Conservation (phyloP, 192 early-diverging fungal genomes). For the Lobulomyces angularis region DNA sequence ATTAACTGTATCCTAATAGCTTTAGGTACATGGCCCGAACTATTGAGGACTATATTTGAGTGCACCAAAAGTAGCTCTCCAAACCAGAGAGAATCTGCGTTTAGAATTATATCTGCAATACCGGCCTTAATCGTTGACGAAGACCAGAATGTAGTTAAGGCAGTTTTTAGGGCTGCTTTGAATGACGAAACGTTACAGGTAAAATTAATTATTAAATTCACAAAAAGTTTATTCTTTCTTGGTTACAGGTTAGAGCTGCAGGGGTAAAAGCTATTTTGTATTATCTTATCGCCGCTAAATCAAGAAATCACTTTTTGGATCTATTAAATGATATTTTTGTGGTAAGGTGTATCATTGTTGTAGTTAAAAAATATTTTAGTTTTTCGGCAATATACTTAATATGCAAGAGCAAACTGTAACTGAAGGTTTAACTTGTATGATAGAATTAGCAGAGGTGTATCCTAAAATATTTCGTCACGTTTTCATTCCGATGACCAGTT, state of each 20-base stretch:
- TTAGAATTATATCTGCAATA: slow-evolving; percentile 77
- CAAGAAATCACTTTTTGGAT: too few relatives aligned
- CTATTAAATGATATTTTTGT: neutral
- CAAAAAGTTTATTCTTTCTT: slow-evolving; percentile 1
- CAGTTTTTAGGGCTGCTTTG: slow-evolving; percentile 61
- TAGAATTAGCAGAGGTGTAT: slow-evolving; percentile 73
- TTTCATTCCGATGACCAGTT: slow-evolving; percentile 58
- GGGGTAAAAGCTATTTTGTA: slow-evolving; percentile 25
- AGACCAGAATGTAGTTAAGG: slow-evolving; percentile 54
- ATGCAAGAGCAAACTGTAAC: slow-evolving; percentile 61
- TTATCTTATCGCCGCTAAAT: neutral
- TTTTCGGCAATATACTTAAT: slow-evolving; percentile 26
- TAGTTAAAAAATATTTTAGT: slow-evolving; percentile 1
- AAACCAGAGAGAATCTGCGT: slow-evolving; percentile 74
- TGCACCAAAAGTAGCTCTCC: slow-evolving; percentile 64
- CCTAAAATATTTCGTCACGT: slow-evolving; percentile 77
- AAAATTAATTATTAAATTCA: neutral
- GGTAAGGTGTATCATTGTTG: neutral
- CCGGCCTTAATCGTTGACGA: slow-evolving; percentile 65
- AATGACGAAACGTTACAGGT: slow-evolving; percentile 48
- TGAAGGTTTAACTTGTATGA: slow-evolving; percentile 61
- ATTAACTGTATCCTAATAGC: slow-evolving; percentile 40
- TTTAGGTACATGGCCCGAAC: slow-evolving; percentile 66
- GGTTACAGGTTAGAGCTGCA: slow-evolving; percentile 21
- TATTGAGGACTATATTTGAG: slow-evolving; percentile 66